Evolutionary conservation across 2,329 filamentous ascomycete species (phyloP), one percentile per base, ranked within the genome.

Genomic region (Talaromyces piceae): DNA sequence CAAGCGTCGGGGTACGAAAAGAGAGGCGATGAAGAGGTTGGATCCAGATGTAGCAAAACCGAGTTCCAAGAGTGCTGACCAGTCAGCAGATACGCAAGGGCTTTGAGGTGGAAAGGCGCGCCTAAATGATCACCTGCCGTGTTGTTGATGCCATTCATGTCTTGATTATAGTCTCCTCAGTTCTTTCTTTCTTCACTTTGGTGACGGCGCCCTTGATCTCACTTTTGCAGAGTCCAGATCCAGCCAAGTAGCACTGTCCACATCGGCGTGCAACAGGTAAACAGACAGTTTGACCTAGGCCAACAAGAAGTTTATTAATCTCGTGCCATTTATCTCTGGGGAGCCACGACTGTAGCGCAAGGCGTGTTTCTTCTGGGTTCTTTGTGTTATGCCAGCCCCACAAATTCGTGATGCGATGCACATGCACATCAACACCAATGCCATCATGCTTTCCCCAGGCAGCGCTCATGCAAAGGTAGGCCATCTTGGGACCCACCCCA

Each of bases 401-500:
- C 25, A 95, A 75, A 70, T 95, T 95, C 47, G 89, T 91, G 69
- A 96, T 94, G 50, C 91, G 86, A 70, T 95, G 91, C 3, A 96
- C 91, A 69, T 96, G 91, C 4, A 95, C 90, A 67, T 96, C 91
- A 45, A 96, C 91, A 23, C 91, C 91, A 57, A 96, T 95, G 6
- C 91, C 91, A 58, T 84, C 77, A 46, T 81, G 77, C 41, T 77
- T 73, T 2, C 81, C 82, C 85, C 85, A 78, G 62, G 85, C 88
- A 0, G 86, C 86, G 44, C 84, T 86, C 73, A 95, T 81, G 65
- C 87, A 91, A 20, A 96, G 79, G 67, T 93, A 91, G 11, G 86
- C 90, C 91, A 96, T 96, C 72, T 96, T 96, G 26, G 91, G 91
- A 0, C 91, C 91, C 1, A 96, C 91, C 4, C 91, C 91, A 0